Evolutionary conservation across 352 stramenopile species (phyloP).

Genomic region (Hyaloperonospora brassicae): DNA sequence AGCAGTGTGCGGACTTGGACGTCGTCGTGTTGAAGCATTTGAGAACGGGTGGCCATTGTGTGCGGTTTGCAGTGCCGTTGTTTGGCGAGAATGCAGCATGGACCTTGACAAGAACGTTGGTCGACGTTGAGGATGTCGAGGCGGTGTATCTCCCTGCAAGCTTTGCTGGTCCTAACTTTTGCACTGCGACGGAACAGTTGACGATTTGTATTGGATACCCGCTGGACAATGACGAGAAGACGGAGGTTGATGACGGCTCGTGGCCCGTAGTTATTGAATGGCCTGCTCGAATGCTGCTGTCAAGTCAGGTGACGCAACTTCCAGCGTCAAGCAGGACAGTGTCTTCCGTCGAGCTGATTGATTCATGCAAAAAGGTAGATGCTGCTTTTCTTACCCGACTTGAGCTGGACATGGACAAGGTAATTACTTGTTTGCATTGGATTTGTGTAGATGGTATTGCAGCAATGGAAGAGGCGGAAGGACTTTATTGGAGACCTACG

Average conservation of each 20-base stretch:
- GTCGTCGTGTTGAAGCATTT: constrained; percentile 16
- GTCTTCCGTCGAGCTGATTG: constrained; percentile 33
- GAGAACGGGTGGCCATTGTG: constrained; percentile 3
- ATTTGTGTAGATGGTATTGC: constrained; percentile 28
- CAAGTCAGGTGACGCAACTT: constrained; percentile 33
- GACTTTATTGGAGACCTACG: constrained; percentile 34
- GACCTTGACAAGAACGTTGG: constrained; percentile 7
- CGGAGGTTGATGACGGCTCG: background rate
- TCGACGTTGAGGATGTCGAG: constrained; percentile 9
- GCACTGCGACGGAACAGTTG: constrained; percentile 6
- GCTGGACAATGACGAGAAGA: constrained; percentile 8
- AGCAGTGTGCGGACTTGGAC: constrained; percentile 29
- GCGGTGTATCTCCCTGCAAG: constrained; percentile 20
- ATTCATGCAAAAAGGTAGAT: constrained; percentile 30
- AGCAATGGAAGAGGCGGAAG: constrained; percentile 34
- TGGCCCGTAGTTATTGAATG: constrained; percentile 31
- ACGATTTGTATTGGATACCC: constrained; percentile 25
- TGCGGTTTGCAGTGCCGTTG: constrained; percentile 32
- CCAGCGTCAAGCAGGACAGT: constrained; percentile 17
- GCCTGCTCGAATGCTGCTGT: constrained; percentile 26
- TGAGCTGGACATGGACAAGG: background rate
- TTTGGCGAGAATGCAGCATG: constrained; percentile 20
- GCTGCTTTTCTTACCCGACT: background rate
- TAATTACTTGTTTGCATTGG: background rate
- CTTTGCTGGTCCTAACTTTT: constrained; percentile 25